A percentile compares a stretch with the other conserved stretches of the same genome.
phyloP scores from a whole-genome alignment of 192 early-diverging fungal genomes.

The Jimgerdemannia lactiflua region DNA sequence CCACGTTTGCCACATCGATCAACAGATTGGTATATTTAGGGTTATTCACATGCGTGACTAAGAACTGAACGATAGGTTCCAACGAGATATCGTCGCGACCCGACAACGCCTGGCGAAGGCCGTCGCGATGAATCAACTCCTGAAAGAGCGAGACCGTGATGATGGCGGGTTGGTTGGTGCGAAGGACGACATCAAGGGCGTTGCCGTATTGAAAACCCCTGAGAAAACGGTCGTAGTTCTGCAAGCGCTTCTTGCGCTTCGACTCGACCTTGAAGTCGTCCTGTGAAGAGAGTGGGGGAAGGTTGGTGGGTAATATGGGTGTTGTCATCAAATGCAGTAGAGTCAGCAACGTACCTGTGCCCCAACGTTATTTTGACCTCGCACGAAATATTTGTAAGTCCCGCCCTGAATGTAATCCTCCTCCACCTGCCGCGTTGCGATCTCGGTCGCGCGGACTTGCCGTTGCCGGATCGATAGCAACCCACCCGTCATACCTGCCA shows the following conservation, averaged over 20 bases:
- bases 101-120: conserved; percentile 70
- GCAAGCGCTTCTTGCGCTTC: conserved; percentile 55
- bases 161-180: conserved; percentile 52
- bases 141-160: conserved; percentile 79
- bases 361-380: conserved; percentile 53
- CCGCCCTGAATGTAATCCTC: conserved; percentile 46
- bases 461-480: conserved; percentile 84
- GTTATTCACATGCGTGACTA: conserved; percentile 76
- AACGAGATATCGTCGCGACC: conserved; percentile 87
- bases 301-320: not conserved
- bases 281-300: not conserved
- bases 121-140: conserved; percentile 88
- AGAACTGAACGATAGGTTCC: conserved; percentile 80
- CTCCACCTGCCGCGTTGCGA: conserved; percentile 41
- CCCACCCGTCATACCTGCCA: conserved; percentile 90
- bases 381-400: conserved; percentile 69
- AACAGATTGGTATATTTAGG: conserved; percentile 77
- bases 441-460: conserved; percentile 73
- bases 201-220: conserved; percentile 85
- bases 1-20: conserved; percentile 72
- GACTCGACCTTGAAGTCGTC: conserved; percentile 80
- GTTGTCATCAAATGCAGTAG: not conserved
- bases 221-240: conserved; percentile 80
- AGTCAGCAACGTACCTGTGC: conserved; percentile 14
- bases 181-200: conserved; percentile 84